These are phyloP conservation scores for Colletotrichum sublineola DNA, from an alignment of 2,329 filamentous ascomycete genomes.

Conservation along the genomic window DNA sequence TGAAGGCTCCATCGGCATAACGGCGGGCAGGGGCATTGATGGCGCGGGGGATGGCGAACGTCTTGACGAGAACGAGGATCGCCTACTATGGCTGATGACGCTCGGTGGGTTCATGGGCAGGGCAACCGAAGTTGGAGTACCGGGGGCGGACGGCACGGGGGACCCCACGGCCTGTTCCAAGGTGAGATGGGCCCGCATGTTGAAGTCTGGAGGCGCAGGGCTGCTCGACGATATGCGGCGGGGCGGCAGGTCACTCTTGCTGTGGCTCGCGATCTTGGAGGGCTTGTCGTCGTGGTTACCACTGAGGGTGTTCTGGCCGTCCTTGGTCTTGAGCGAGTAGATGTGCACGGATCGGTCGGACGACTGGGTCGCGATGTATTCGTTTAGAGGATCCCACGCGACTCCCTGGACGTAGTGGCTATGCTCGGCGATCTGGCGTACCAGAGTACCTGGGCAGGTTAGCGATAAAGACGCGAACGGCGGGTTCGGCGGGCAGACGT, in stretches of 20 bases:
- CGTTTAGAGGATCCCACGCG: constrained; percentile 97
- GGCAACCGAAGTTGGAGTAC: constrained; percentile 90
- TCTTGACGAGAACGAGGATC: constrained; percentile 92
- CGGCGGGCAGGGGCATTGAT: constrained; percentile 91
- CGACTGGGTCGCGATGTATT: constrained; percentile 97
- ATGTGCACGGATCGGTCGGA: constrained; percentile 98
- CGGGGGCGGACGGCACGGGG: constrained; percentile 89
- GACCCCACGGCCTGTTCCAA: constrained; percentile 75
- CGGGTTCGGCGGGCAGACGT: constrained; percentile 49
- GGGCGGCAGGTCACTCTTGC: constrained; percentile 90
- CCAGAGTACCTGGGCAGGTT: constrained; percentile 65
- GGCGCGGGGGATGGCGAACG: constrained; percentile 94
- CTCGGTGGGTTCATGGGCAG: constrained; percentile 96
- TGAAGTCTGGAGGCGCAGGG: constrained; percentile 88
- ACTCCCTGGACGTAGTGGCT: constrained; percentile 99
- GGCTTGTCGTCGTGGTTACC: constrained; percentile 73
- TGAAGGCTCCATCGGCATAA: constrained; percentile 93
- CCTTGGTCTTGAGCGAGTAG: constrained; percentile 95
- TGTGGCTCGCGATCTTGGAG: constrained; percentile 83
- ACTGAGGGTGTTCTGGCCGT: constrained; percentile 88
- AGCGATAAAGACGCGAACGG: neutral
- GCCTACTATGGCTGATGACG: constrained; percentile 70
- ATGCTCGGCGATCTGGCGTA: constrained; percentile 96
- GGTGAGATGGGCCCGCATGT: constrained; percentile 74
- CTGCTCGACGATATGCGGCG: constrained; percentile 92